Evolutionary conservation across 495 filamentous ascomycete species (phyloP).

Genomic region (Thozetella sp.): DNA sequence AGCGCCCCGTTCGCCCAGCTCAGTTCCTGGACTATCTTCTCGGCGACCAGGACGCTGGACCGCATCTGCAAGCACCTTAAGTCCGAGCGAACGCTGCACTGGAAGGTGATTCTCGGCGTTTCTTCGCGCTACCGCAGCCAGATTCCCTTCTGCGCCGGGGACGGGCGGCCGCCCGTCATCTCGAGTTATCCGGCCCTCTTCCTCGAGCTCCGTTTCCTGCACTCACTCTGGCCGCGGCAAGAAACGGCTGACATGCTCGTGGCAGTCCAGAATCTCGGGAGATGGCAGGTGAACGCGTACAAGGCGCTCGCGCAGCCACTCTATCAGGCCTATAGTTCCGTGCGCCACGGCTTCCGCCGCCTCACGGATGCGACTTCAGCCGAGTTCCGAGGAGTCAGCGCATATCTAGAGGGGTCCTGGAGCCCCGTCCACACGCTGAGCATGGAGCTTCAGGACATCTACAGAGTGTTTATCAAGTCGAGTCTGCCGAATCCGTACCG

Average conservation of each 20-base stretch:
- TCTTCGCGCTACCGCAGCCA: slow-evolving; percentile 67
- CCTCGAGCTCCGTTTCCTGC: slow-evolving; percentile 64
- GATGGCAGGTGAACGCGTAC: slow-evolving; percentile 33
- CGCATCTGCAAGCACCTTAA: slow-evolving; percentile 5
- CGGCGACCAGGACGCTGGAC: slow-evolving; percentile 3
- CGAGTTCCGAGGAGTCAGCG: slow-evolving; percentile 59
- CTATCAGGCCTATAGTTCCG: slow-evolving; percentile 53
- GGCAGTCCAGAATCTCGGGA: slow-evolving; percentile 63
- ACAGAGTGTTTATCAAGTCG: slow-evolving; percentile 52
- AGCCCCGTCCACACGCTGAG: slow-evolving; percentile 53
- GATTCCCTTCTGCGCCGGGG: slow-evolving; percentile 73
- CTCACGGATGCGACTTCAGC: slow-evolving; percentile 43
- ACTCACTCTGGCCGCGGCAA: slow-evolving; percentile 44
- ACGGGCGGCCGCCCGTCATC: slow-evolving; percentile 62
- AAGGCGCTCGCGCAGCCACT: slow-evolving; percentile 61
- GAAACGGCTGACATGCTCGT: slow-evolving; percentile 60
- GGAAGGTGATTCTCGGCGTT: slow-evolving; percentile 42
- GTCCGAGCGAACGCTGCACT: neutral
- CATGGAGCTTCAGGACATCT: slow-evolving; percentile 63
- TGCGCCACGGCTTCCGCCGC: slow-evolving; percentile 63
- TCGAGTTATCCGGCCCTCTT: slow-evolving; percentile 50
- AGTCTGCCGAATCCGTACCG: slow-evolving; percentile 8
- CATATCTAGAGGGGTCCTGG: slow-evolving; percentile 59
- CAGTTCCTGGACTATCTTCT: slow-evolving; percentile 7
- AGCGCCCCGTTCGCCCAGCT: slow-evolving; percentile 9